Percentiles rank a stretch among this genome's conserved stretches.
These are phyloP conservation scores for Trichophyton benhamiae DNA, from an alignment of 2,329 filamentous ascomycete species.

Conservation along the genomic window DNA sequence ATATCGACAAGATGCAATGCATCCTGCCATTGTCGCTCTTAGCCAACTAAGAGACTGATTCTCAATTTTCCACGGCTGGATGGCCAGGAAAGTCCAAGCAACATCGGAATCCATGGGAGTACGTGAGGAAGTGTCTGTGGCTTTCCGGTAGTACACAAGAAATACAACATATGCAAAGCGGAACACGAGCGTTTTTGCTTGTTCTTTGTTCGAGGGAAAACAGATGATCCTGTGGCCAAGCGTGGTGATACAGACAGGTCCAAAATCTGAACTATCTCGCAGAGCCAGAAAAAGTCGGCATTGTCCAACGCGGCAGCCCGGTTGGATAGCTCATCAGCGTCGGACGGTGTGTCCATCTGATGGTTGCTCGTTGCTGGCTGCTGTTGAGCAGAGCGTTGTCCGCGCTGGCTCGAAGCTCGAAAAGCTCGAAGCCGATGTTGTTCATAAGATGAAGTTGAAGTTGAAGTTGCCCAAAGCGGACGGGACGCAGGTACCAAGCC, in stretches of 20 bases:
- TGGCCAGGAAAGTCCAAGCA: not conserved
- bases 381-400: not conserved
- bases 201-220: slow-evolving; percentile 3
- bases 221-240: slow-evolving; percentile 3
- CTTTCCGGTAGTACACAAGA: not conserved
- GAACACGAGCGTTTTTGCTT: slow-evolving; percentile 3
- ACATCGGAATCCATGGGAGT: not conserved
- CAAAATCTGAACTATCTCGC: slow-evolving; percentile 4
- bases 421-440: not conserved
- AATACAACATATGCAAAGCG: not conserved
- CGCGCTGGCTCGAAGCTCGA: not conserved
- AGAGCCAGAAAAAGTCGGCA: not conserved
- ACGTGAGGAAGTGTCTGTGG: not conserved
- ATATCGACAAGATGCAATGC: not conserved
- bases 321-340: not conserved
- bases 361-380: no score
- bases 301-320: not conserved
- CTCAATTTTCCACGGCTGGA: not conserved
- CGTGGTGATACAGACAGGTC: slow-evolving; percentile 4
- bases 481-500: not conserved
- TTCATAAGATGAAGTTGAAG: not conserved
- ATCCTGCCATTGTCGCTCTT: not conserved
- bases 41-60: not conserved
- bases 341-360: not conserved
- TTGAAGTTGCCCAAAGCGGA: slow-evolving; percentile 1